Percentiles rank a stretch among this genome's conserved stretches.
phyloP scores from a whole-genome alignment of 257 asterid species.

The Ophiorrhiza pumila region DNA sequence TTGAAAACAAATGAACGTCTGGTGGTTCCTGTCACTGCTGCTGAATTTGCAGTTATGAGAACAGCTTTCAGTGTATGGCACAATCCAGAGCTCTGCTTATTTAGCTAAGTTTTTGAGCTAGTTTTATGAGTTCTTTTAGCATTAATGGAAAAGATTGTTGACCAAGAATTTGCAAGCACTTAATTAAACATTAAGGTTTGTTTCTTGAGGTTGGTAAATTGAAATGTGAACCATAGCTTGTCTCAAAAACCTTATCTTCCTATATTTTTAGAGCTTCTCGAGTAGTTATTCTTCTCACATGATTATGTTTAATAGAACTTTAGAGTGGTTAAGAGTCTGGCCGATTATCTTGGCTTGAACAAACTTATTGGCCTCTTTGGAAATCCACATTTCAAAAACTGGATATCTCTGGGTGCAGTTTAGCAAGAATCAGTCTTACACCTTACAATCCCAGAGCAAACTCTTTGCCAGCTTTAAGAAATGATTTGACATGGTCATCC shows the following conservation, averaged over 20 bases:
- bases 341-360: neutral
- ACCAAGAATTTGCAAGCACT: neutral
- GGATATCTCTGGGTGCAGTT: neutral
- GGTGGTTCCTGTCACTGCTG: conserved; percentile 82
- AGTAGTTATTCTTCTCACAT: neutral
- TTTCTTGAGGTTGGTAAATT: neutral
- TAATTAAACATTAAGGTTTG: neutral
- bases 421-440: neutral
- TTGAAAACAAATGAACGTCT: conserved; percentile 65
- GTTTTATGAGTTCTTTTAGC: too few relatives aligned
- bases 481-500: neutral
- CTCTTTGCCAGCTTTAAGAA: neutral
- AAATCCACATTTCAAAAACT: neutral
- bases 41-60: conserved; percentile 88
- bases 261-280: neutral
- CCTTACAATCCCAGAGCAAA: neutral
- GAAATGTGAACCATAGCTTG: too few relatives aligned
- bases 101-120: neutral
- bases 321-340: neutral
- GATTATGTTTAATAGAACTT: neutral
- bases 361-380: neutral
- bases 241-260: neutral
- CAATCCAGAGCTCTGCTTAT: neutral
- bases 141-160: neutral
- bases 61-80: conserved; percentile 73